These are phyloP conservation scores for Apiospora phragmitis DNA, from an alignment of 2,329 filamentous ascomycete species.

Conservation along the genomic window DNA sequence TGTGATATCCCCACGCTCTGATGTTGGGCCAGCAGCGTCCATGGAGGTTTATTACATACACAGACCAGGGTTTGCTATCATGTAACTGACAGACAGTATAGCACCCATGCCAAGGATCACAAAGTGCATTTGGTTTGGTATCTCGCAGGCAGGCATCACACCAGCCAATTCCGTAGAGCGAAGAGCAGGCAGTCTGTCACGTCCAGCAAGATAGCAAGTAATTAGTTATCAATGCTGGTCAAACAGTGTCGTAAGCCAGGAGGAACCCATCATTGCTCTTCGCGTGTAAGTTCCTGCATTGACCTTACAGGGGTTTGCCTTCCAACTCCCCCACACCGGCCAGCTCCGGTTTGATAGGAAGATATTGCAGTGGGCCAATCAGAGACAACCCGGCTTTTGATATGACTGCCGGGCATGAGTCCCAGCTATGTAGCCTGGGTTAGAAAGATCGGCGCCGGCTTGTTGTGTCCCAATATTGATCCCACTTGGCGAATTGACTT, in stretches of 20 bases:
- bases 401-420: not conserved
- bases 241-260: too few species aligned
- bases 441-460: not conserved
- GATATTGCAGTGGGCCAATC: not conserved
- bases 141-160: not conserved
- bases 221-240: too few species aligned
- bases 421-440: not conserved
- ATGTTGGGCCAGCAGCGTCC: too few species aligned
- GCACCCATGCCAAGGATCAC: not conserved
- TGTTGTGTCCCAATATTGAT: not conserved
- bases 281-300: not conserved
- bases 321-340: not conserved
- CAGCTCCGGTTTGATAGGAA: constrained; percentile 7
- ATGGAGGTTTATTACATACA: too few species aligned
- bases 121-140: too few species aligned
- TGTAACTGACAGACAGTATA: too few species aligned
- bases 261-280: not conserved
- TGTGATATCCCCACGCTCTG: not conserved
- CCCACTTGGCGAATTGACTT: not conserved
- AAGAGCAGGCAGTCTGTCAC: not conserved
- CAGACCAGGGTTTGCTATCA: too few species aligned
- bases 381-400: too few species aligned
- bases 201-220: not conserved
- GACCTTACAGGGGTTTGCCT: not conserved
- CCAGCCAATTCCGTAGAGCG: not conserved